Evolutionary conservation across 192 early-diverging fungal species (phyloP), one percentile per base, ranked within the genome.

Genomic region (Radiomyces spectabilis): DNA sequence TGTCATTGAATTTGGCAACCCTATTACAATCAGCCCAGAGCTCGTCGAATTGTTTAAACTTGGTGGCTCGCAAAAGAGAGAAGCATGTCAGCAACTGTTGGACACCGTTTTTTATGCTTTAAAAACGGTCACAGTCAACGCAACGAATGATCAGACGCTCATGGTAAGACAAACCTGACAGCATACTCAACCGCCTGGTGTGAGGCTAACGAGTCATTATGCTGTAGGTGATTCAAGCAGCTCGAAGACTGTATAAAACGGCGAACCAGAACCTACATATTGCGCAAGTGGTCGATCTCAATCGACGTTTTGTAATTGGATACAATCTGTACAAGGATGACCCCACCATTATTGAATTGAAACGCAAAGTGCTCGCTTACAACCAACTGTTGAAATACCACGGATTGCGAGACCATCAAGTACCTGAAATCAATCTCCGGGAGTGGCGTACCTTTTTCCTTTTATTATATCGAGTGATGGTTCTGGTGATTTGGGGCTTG

Each of bases 1-100:
- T n/a, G 95, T 97, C 32, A 82, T 97, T 33, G 95, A 99, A 68
- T 99, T 93, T 78, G 94, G 97, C 31, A 80, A 90, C 34, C 92
- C 93, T 0, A 86, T 99, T 52, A 77, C 81, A 10, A 78, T 99
- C 5, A 68, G 85, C 10, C 55, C 66, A 5, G 87, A 92, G 56
- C 68, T 90, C 3, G 87, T 99, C n/a, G 81, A 83, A 25, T 78
- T 85, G 61, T 99, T 88, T 72, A 84, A 75, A 45, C 58, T 66
- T 30, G 95, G 94, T 48, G 97, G 97, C 7, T 53, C 65, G 0
- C 81, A 88, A 1, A 94, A 92, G 67, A 77, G 95, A 32, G 68
- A 86, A 18, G 93, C 97, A 2, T 87, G 88, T 59, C 73, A 75
- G 10, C 76, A 76, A 50, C 71, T 97, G n/a, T 61, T 99, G 66